Percentiles rank a stretch among this genome's conserved stretches.
Evolutionary conservation across 306 rosid species (phyloP).

Genomic region (Sechiopsis laciniata): DNA sequence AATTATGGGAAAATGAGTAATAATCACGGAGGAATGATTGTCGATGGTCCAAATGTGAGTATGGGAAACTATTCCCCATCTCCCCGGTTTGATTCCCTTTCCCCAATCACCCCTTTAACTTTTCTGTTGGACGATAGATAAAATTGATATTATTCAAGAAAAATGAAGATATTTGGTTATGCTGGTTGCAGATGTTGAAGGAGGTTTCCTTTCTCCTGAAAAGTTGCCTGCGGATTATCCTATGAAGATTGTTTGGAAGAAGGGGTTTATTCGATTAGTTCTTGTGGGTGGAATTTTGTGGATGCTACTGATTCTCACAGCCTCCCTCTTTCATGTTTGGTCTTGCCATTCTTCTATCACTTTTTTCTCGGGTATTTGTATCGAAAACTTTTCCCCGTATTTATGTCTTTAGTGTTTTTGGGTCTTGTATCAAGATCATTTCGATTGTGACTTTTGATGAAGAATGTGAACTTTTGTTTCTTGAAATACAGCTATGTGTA

Average conservation of each 20-base stretch:
- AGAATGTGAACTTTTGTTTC: conserved; percentile 22
- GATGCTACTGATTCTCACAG: conserved; percentile 80
- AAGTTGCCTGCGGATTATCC: conserved; percentile 59
- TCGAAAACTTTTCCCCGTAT: background rate
- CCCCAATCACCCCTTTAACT: background rate
- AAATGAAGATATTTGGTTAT: conserved; percentile 23
- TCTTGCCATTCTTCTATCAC: conserved; percentile 79
- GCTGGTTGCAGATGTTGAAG: conserved; percentile 63
- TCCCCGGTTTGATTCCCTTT: too few species aligned
- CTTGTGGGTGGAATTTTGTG: conserved; percentile 84
- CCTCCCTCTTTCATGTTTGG: conserved; percentile 82
- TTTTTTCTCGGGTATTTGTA: conserved; percentile 63
- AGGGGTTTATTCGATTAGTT: conserved; percentile 77
- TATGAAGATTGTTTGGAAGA: conserved; percentile 81
- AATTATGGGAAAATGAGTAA: too few species aligned
- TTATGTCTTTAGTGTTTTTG: conserved; percentile 18
- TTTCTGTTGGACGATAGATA: conserved; percentile 8
- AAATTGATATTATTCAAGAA: conserved; percentile 8
- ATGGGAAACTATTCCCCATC: too few species aligned
- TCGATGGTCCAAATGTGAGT: too few species aligned
- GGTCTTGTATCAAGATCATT: conserved; percentile 18
- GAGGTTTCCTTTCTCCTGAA: conserved; percentile 39
- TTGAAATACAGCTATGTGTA: conserved; percentile 74
- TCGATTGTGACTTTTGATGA: background rate
- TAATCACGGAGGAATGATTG: too few species aligned